Percentiles rank a stretch among this genome's conserved stretches.
phyloP scores from a whole-genome alignment of 371 early-diverging fungal species.

The Mortierella sp. region DNA sequence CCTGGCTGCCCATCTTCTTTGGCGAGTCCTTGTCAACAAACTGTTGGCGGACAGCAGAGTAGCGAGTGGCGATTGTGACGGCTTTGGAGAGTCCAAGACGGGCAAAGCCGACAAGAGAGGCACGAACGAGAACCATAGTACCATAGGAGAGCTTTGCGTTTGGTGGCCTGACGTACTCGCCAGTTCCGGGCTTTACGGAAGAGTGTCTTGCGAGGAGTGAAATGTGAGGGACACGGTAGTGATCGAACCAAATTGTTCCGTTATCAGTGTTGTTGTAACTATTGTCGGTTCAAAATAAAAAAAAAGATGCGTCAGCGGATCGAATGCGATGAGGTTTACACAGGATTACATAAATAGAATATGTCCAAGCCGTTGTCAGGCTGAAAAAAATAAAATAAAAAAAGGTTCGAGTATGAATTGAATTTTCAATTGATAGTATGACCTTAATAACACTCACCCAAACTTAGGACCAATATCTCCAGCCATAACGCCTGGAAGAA shows the following conservation, averaged over 20 bases:
- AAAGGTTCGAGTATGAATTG: no score
- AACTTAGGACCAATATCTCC: conserved; percentile 83
- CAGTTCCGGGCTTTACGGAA: conserved; percentile 72
- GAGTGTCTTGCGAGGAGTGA: conserved; percentile 81
- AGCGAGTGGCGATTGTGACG: conserved; percentile 83
- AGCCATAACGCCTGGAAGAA: conserved; percentile 74
- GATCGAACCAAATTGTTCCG: conserved; percentile 84
- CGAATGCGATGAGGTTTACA: not conserved
- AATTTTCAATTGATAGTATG: no score
- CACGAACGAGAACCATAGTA: conserved; percentile 86
- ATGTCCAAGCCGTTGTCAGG: no score
- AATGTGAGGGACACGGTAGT: conserved; percentile 78
- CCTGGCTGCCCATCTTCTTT: conserved; percentile 55
- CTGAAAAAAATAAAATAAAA: conserved; percentile 1
- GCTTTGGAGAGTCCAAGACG: conserved; percentile 76
- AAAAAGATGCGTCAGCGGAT: not conserved
- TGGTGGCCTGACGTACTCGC: conserved; percentile 80
- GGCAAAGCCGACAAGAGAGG: conserved; percentile 66
- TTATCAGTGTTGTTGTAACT: conserved; percentile 87
- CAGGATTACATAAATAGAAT: no score
- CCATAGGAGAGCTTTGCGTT: conserved; percentile 85
- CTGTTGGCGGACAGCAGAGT: conserved; percentile 85
- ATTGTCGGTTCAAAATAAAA: not conserved
- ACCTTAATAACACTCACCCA: conserved; percentile 76
- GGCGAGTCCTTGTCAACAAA: conserved; percentile 75